A percentile compares a stretch with the other conserved stretches of the same genome.
Evolutionary conservation across 2,329 filamentous ascomycete genomes (phyloP).

Genomic region (Phoma sp.): DNA sequence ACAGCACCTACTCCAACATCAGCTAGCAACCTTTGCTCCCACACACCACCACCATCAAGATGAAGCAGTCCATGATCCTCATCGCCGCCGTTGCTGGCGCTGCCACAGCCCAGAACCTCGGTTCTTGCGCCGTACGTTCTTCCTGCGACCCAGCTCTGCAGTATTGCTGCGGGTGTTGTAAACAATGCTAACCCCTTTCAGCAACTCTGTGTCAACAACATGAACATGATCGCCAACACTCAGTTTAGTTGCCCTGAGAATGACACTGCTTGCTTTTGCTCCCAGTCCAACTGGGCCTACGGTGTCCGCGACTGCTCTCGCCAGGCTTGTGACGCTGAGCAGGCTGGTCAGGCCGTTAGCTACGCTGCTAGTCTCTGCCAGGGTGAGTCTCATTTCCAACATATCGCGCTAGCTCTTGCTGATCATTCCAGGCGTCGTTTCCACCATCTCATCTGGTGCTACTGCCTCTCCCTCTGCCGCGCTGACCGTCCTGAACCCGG

Average conservation of each 20-base stretch:
- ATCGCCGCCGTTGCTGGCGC: slow-evolving; percentile 43
- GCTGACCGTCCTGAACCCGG: slow-evolving; percentile 32
- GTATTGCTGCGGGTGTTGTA: background rate
- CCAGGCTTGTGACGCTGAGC: slow-evolving; percentile 45
- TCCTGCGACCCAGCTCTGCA: background rate
- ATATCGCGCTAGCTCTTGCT: background rate
- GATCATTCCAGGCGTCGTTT: slow-evolving; percentile 3
- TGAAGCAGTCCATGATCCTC: slow-evolving; percentile 50
- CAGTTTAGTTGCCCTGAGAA: slow-evolving; percentile 49
- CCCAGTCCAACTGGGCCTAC: slow-evolving; percentile 52
- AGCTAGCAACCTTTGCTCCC: slow-evolving; percentile 26
- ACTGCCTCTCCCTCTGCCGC: slow-evolving; percentile 23
- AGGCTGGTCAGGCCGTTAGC: slow-evolving; percentile 39
- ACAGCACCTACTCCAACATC: slow-evolving; percentile 26
- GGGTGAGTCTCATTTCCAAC: slow-evolving; percentile 27
- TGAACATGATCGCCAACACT: slow-evolving; percentile 49
- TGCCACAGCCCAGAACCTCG: slow-evolving; percentile 44
- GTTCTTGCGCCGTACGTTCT: slow-evolving; percentile 46
- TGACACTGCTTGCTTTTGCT: slow-evolving; percentile 54
- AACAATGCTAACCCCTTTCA: slow-evolving; percentile 24
- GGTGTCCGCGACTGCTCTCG: slow-evolving; percentile 57
- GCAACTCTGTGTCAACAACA: slow-evolving; percentile 55
- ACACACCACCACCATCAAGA: slow-evolving; percentile 19
- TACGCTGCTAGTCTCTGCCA: slow-evolving; percentile 44
- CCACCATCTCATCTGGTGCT: background rate